Conservation (phyloP, 2,329 filamentous ascomycete species). For the Ophiocordyceps robertsii region DNA sequence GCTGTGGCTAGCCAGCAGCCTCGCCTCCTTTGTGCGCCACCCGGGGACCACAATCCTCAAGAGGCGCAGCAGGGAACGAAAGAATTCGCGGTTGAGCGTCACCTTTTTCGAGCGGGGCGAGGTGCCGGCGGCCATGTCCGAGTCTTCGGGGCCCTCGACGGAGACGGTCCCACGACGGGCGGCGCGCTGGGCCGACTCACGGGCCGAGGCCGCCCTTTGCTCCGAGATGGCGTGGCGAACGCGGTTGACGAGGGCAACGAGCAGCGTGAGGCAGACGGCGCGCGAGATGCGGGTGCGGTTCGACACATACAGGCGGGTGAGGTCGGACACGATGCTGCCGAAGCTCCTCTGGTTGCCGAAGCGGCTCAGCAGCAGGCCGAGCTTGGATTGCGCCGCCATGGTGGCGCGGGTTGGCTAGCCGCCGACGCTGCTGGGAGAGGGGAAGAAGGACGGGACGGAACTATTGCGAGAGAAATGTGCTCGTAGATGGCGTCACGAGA, state of each 20-base stretch:
- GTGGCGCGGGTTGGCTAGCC: background rate
- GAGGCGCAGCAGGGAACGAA: constrained; percentile 61
- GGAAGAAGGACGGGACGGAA: too few relatives aligned
- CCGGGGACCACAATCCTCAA: constrained; percentile 81
- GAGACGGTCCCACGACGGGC: constrained; percentile 35
- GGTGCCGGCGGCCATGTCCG: constrained; percentile 12
- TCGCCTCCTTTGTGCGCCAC: constrained; percentile 76
- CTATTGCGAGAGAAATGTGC: too few relatives aligned
- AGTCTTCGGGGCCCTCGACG: constrained; percentile 9
- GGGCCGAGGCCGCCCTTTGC: constrained; percentile 71
- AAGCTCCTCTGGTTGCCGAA: constrained; percentile 43
- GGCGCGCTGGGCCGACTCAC: constrained; percentile 45
- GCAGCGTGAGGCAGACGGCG: constrained; percentile 69
- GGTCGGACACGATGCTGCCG: constrained; percentile 48
- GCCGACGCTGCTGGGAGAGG: background rate
- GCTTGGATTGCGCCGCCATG: constrained; percentile 69
- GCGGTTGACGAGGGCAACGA: constrained; percentile 70
- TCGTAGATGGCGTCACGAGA: too few relatives aligned
- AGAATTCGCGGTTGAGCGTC: constrained; percentile 77
- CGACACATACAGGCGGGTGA: constrained; percentile 61
- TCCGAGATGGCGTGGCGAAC: constrained; percentile 85
- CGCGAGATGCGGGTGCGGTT: constrained; percentile 75
- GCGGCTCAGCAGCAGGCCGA: constrained; percentile 30
- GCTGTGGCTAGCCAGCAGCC: constrained; percentile 79
- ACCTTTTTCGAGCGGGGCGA: constrained; percentile 56